Base-by-base conservation (phyloP, 2,329 filamentous ascomycete genomes). In the Fusarium fujikuroi region DNA sequence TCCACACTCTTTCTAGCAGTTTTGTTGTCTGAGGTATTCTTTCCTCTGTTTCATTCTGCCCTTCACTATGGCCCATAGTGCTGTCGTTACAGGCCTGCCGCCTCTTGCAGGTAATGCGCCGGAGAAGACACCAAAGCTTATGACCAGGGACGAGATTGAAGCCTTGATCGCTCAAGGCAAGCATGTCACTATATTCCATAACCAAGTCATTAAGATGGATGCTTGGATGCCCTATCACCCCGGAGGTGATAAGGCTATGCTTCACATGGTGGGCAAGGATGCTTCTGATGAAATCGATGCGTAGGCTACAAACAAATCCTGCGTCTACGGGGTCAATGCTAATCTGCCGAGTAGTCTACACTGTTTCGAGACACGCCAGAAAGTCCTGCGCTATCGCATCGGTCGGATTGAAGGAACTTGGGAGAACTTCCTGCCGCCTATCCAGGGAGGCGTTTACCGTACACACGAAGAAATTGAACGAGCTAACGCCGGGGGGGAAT, bases 231-330 rank as follows among this genome's bases (percentile, higher is more conserved):
- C 90, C 60, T 98, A 93, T 79, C 96, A 98, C 79, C 96, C 96
- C 18, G 96, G 96, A 64, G 96, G 96, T 76, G 92, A 95, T 77
- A 96, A 95, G 83, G 90, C 95, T 61, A 97, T 99, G 73, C 86
- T 90, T 80, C 96, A 99, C 80, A 96, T 98, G 94, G 90, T 98
- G 69, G 95, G 95, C 70, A 90, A 92, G 83, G 95, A 97, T 89
- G 95, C 94, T 57, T 98, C 95, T 16, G 95, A 98, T 81, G 96
- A 98, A 83, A 92, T 98, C 70, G 94, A 92, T 81, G 93, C 92
- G 94, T 98, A 88, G 57, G 92, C 50, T 57, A 62, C 62, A 47
- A 32, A 36, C 21, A 19, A n/a, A 30, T n/a, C 50, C 36, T 25
- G 50, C 19, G 18, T 16, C 47, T 37, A 19, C 9, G 37, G 47